Conservation (phyloP, 768 basidiomycete species). For the Dentipellis fragilis region DNA sequence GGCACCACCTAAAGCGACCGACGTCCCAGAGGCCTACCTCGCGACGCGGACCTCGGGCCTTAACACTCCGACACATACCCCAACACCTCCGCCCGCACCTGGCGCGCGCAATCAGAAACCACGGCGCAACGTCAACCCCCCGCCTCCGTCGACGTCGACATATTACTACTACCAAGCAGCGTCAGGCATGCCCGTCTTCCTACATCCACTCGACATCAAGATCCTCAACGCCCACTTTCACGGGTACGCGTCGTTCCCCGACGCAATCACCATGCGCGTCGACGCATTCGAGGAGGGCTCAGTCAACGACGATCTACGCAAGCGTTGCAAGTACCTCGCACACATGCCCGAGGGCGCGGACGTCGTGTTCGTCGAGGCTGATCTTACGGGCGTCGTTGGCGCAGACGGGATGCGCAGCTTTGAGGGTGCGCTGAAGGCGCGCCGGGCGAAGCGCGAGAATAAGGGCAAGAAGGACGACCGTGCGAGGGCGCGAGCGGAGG, state of each 20-base stretch:
- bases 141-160: conserved; percentile 77
- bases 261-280: conserved; percentile 70
- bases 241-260: conserved; percentile 76
- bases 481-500: conserved; percentile 71
- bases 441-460: conserved; percentile 66
- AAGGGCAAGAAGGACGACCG: conserved; percentile 81
- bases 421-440: conserved; percentile 69
- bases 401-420: conserved; percentile 70
- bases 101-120: conserved; percentile 41
- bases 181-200: conserved; percentile 82
- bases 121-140: conserved; percentile 75
- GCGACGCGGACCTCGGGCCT: conserved; percentile 26
- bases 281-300: conserved; percentile 67
- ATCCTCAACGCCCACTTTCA: conserved; percentile 80
- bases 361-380: conserved; percentile 88
- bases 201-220: conserved; percentile 93
- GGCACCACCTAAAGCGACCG: conserved; percentile 16
- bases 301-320: conserved; percentile 88
- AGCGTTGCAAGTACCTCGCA: conserved; percentile 90
- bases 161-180: conserved; percentile 97
- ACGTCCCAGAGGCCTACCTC: conserved; percentile 54
- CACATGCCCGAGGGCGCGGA: conserved; percentile 90
- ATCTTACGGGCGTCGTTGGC: conserved; percentile 72
- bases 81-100: conserved; percentile 14
- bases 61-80: neutral